Conservation (phyloP, 2,329 filamentous ascomycete genomes). For the Saccharata proteae region DNA sequence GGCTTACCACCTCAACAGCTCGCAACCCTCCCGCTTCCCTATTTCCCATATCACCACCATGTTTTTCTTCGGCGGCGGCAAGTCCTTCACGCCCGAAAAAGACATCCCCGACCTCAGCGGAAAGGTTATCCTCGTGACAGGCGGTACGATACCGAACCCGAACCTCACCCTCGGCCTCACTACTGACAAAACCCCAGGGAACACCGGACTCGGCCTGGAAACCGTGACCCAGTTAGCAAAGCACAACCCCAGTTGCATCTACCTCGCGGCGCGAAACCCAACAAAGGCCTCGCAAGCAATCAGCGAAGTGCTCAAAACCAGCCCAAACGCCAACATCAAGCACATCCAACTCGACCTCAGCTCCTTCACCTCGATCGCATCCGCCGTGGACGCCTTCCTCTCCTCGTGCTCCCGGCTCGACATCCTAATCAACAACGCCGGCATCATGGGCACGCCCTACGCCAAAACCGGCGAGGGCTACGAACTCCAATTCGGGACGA, state of each 20-base stretch:
- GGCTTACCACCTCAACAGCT: no score
- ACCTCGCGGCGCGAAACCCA: constrained; percentile 33
- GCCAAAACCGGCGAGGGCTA: constrained; percentile 34
- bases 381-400: constrained; percentile 24
- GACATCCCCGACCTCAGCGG: constrained; percentile 30
- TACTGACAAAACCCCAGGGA: constrained; percentile 28
- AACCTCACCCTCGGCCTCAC: no score
- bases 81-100: no score
- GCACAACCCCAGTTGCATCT: constrained; percentile 33
- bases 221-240: constrained; percentile 31
- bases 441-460: constrained; percentile 27
- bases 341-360: constrained; percentile 31
- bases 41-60: no score
- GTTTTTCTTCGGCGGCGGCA: no score
- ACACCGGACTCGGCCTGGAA: constrained; percentile 35
- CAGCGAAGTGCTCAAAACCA: constrained; percentile 21
- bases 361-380: constrained; percentile 27
- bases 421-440: constrained; percentile 36
- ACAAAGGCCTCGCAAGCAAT: constrained; percentile 31
- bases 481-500: constrained; percentile 40
- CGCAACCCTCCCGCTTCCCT: no score
- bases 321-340: constrained; percentile 23
- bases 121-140: constrained; percentile 33
- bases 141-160: constrained; percentile 30
- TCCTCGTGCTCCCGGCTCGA: constrained; percentile 28